phyloP scores from a whole-genome alignment of 768 basidiomycete genomes.

The Leccinum subtestaceum region DNA sequence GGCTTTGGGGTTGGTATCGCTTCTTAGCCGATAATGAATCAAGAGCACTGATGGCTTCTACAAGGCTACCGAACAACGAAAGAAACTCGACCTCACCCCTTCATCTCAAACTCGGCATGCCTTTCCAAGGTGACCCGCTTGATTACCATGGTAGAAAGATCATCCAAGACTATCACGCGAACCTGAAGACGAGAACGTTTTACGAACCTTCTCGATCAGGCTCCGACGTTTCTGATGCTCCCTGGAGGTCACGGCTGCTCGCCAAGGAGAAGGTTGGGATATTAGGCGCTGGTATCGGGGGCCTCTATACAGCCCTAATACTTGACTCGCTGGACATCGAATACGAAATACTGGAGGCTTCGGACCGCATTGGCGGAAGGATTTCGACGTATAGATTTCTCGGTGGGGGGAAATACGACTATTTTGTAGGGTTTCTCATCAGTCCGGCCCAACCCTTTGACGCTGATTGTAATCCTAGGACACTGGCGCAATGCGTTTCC shows the following conservation, averaged over 20 bases:
- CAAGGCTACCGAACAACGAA: background rate
- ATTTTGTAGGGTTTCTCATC: slow-evolving; percentile 26
- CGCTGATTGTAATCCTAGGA: slow-evolving; percentile 15
- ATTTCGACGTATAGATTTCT: slow-evolving; percentile 43
- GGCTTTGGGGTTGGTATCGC: too few relatives aligned
- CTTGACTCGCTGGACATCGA: slow-evolving; percentile 41
- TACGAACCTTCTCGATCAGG: background rate
- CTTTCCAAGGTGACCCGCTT: slow-evolving; percentile 2
- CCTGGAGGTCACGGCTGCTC: background rate
- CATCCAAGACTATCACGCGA: slow-evolving; percentile 8
- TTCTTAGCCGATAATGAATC: too few relatives aligned
- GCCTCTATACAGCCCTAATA: slow-evolving; percentile 45
- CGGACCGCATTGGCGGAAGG: slow-evolving; percentile 40
- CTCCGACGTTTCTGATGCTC: background rate
- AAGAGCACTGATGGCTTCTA: too few relatives aligned
- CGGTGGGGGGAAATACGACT: slow-evolving; percentile 30
- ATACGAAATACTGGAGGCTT: slow-evolving; percentile 46
- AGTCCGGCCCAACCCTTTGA: too few relatives aligned
- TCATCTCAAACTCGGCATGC: slow-evolving; percentile 1
- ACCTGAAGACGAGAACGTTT: background rate
- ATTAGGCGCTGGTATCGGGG: slow-evolving; percentile 25
- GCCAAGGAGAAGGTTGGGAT: slow-evolving; percentile 16
- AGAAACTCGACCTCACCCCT: background rate
- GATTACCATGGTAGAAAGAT: slow-evolving; percentile 11
- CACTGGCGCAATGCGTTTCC: slow-evolving; percentile 41